Conservation (phyloP, 2,329 filamentous ascomycete species). For the Zarea fungicola region DNA sequence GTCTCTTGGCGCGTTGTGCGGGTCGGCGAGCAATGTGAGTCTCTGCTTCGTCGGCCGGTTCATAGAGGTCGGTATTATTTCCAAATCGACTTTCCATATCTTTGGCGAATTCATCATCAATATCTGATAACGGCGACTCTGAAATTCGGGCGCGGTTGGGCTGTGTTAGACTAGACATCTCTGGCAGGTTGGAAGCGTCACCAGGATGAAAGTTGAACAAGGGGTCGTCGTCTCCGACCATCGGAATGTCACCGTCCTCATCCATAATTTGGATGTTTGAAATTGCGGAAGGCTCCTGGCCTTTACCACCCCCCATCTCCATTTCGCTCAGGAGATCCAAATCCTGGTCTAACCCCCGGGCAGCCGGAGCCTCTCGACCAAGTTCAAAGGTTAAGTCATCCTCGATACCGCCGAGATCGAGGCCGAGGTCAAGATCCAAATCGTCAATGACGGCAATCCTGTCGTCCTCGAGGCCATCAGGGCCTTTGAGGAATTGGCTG, state of each 20-base stretch:
- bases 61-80: constrained; percentile 55
- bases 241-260: constrained; percentile 56
- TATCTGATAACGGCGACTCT: constrained; percentile 65
- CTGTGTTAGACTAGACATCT: constrained; percentile 39
- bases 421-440: constrained; percentile 66
- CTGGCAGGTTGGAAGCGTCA: constrained; percentile 53
- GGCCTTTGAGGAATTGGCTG: constrained; percentile 76
- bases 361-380: constrained; percentile 75
- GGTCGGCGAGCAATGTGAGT: constrained; percentile 59
- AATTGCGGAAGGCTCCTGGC: constrained; percentile 49
- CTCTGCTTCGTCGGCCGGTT: constrained; percentile 53
- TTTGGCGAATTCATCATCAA: constrained; percentile 57
- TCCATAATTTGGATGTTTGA: constrained; percentile 56
- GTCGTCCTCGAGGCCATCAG: constrained; percentile 54
- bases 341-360: constrained; percentile 62
- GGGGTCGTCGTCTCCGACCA: constrained; percentile 57
- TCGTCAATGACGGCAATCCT: constrained; percentile 56
- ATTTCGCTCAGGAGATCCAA: constrained; percentile 64
- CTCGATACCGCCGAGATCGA: constrained; percentile 66
- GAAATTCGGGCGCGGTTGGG: constrained; percentile 57
- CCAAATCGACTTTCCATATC: constrained; percentile 56
- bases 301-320: constrained; percentile 53
- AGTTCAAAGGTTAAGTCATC: constrained; percentile 72
- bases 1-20: constrained; percentile 67
- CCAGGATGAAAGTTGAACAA: constrained; percentile 56